phyloP scores from a whole-genome alignment of 495 filamentous ascomycete genomes.

The Podospora pseudopauciseta region DNA sequence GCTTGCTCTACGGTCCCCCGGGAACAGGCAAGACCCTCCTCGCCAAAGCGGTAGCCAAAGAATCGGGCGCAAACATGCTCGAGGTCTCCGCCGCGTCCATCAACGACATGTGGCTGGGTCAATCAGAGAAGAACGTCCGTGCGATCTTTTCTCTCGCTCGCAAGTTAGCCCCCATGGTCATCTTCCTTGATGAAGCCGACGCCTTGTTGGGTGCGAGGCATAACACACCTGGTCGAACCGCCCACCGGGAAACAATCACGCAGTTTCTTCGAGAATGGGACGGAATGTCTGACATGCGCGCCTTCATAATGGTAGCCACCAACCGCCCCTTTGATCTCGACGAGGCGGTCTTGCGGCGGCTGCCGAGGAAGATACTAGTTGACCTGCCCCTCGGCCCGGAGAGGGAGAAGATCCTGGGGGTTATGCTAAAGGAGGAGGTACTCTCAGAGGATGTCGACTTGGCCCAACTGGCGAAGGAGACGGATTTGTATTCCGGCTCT shows the following conservation, averaged over 20 bases:
- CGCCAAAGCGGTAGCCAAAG: slow-evolving; percentile 93
- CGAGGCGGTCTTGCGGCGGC: slow-evolving; percentile 81
- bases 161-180: slow-evolving; percentile 87
- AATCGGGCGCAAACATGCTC: slow-evolving; percentile 79
- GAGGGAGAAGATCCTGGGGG: slow-evolving; percentile 71
- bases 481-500: slow-evolving; percentile 92
- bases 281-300: slow-evolving; percentile 77
- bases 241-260: slow-evolving; percentile 89
- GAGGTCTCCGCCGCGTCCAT: slow-evolving; percentile 62
- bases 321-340: slow-evolving; percentile 95
- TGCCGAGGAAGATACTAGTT: slow-evolving; percentile 80
- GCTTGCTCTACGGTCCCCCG: slow-evolving; percentile 89
- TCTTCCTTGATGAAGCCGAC: slow-evolving; percentile 97
- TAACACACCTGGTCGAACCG: slow-evolving; percentile 50
- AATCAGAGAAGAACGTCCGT: slow-evolving; percentile 94
- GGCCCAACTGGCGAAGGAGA: slow-evolving; percentile 64
- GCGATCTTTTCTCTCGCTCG: slow-evolving; percentile 89
- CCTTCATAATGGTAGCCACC: slow-evolving; percentile 99
- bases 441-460: slow-evolving; percentile 69
- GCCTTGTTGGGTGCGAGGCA: slow-evolving; percentile 78
- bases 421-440: slow-evolving; percentile 77
- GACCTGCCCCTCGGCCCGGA: slow-evolving; percentile 81
- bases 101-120: slow-evolving; percentile 94
- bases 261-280: slow-evolving; percentile 99
- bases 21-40: slow-evolving; percentile 95